Evolutionary conservation across 129 eudicot species (phyloP).

Genomic region (Heracleum sosnowskyi): DNA sequence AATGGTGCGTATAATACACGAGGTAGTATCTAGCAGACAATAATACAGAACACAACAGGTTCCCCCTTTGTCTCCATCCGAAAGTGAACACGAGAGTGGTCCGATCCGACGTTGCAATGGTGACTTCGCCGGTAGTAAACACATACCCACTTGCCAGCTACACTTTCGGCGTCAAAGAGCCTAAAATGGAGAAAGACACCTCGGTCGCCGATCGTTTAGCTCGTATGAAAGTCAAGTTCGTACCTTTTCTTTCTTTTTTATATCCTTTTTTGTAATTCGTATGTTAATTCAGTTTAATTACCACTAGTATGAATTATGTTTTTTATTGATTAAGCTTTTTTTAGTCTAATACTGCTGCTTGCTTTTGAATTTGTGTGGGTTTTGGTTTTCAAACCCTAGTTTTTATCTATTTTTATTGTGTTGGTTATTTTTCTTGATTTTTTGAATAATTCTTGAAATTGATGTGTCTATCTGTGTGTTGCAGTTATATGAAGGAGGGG

Average conservation of each 20-base stretch:
- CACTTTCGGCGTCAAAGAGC: slow-evolving; percentile 76
- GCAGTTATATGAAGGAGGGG: slow-evolving; percentile 79
- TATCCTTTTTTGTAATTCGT: too few relatives aligned
- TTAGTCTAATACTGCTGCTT: background rate
- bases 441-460: background rate
- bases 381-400: slow-evolving; percentile 2
- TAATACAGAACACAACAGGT: too few relatives aligned
- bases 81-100: background rate
- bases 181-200: slow-evolving; percentile 80
- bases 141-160: slow-evolving; percentile 67
- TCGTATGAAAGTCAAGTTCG: slow-evolving; percentile 82
- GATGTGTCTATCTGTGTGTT: background rate
- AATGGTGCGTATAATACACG: too few relatives aligned
- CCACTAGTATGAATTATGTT: background rate
- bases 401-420: background rate
- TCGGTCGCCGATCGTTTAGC: slow-evolving; percentile 89
- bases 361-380: background rate
- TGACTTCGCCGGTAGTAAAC: slow-evolving; percentile 44
- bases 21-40: too few relatives aligned
- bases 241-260: background rate
- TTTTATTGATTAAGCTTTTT: background rate
- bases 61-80: background rate
- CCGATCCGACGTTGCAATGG: slow-evolving; percentile 20
- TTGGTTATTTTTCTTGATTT: background rate
- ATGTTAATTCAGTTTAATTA: too few relatives aligned